phyloP scores from a whole-genome alignment of 2,329 filamentous ascomycete species.

The Diaporthe aspalathi region DNA sequence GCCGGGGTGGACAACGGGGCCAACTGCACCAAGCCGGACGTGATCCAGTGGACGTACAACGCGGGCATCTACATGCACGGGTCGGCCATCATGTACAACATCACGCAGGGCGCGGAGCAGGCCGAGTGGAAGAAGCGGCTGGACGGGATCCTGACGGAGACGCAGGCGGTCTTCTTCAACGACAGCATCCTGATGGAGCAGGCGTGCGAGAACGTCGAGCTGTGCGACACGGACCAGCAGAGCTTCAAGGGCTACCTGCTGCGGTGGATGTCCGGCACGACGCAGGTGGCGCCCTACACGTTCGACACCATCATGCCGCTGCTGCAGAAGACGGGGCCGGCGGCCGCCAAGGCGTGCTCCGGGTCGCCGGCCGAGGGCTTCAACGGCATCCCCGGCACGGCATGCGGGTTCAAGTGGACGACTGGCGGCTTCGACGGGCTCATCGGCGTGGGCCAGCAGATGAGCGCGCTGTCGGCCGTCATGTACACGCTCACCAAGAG shows the following conservation, averaged over 20 bases:
- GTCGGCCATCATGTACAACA: constrained; percentile 70
- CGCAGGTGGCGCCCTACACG: constrained; percentile 66
- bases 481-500: constrained; percentile 67
- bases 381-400: constrained; percentile 66
- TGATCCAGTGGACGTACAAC: constrained; percentile 77
- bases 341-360: constrained; percentile 64
- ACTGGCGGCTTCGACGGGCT: constrained; percentile 66
- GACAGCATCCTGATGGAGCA: constrained; percentile 70
- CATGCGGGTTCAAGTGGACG: constrained; percentile 77
- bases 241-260: constrained; percentile 81
- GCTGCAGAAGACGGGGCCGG: constrained; percentile 62
- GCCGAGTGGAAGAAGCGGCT: constrained; percentile 68
- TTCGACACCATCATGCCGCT: constrained; percentile 61
- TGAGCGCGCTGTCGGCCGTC: constrained; percentile 73
- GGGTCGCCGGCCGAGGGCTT: constrained; percentile 58
- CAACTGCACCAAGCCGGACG: constrained; percentile 64
- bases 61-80: constrained; percentile 74
- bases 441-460: constrained; percentile 75
- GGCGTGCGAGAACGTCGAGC: constrained; percentile 70
- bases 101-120: constrained; percentile 60
- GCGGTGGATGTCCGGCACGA: constrained; percentile 71
- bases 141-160: constrained; percentile 66
- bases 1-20: constrained; percentile 54
- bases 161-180: constrained; percentile 67
- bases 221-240: constrained; percentile 78